Evolutionary conservation across 1,139 yeast genomes (phyloP).

Genomic region (Nadsonia starkeyi-henricii): DNA sequence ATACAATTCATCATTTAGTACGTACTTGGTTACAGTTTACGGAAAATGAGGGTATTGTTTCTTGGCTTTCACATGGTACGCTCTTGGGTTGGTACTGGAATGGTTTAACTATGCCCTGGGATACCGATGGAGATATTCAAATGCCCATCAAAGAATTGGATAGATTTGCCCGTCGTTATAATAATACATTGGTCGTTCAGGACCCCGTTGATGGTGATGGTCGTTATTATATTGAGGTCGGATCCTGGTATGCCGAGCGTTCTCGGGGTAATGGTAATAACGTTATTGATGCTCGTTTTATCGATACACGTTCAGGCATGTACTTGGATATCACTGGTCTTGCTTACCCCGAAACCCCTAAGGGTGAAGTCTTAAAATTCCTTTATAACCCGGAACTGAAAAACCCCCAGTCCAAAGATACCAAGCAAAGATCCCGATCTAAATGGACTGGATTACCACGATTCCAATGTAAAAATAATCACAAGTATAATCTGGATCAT

Average conservation of each 20-base stretch:
- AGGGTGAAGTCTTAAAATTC: conserved; percentile 6
- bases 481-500: conserved; percentile 35
- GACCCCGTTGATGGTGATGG: conserved; percentile 53
- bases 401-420: background rate
- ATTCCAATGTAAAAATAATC: conserved; percentile 31
- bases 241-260: conserved; percentile 25
- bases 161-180: conserved; percentile 34
- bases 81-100: conserved; percentile 57
- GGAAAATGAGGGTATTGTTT: conserved; percentile 34
- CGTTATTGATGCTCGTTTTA: conserved; percentile 70
- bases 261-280: conserved; percentile 37
- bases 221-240: conserved; percentile 34
- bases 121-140: conserved; percentile 56
- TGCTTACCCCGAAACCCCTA: conserved; percentile 19
- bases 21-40: conserved; percentile 48
- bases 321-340: conserved; percentile 45
- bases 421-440: too few species aligned
- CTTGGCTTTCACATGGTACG: conserved; percentile 60
- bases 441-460: background rate
- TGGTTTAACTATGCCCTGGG: conserved; percentile 61
- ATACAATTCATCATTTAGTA: conserved; percentile 34
- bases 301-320: conserved; percentile 62
- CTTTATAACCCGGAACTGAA: background rate
- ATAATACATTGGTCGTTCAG: conserved; percentile 36
- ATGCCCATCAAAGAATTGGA: conserved; percentile 50